Conservation (phyloP, 176 grass and related monocot genomes). For the Oryza glumipatula region DNA sequence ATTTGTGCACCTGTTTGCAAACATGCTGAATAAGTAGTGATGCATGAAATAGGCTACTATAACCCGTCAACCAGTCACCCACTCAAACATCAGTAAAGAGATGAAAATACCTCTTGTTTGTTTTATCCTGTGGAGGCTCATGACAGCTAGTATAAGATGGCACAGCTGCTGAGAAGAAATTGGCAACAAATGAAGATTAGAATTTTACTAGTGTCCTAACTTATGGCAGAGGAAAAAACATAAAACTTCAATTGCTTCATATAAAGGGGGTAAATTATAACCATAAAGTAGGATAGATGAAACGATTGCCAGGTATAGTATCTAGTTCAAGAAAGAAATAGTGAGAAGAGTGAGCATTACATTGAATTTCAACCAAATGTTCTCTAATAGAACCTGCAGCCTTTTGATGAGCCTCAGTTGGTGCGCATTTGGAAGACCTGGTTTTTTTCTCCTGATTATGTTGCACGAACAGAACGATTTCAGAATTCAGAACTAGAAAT, state of each 20-base stretch:
- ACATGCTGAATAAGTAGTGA: slow-evolving; percentile 28
- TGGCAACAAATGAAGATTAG: slow-evolving; percentile 9
- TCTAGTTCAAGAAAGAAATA: slow-evolving; percentile 5
- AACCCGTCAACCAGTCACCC: background rate
- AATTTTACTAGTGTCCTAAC: background rate
- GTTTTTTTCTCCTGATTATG: slow-evolving; percentile 22
- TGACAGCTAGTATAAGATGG: slow-evolving; percentile 2
- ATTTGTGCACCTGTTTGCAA: slow-evolving; percentile 12
- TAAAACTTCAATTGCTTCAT: background rate
- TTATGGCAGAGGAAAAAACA: slow-evolving; percentile 2
- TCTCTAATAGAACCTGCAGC: background rate
- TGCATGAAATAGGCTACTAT: background rate
- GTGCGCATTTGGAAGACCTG: background rate
- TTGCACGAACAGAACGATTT: background rate
- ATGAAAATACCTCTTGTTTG: slow-evolving; percentile 43
- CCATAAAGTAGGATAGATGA: slow-evolving; percentile 2
- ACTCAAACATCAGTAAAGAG: slow-evolving; percentile 7
- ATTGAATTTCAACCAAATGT: slow-evolving; percentile 32
- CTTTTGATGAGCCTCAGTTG: slow-evolving; percentile 15
- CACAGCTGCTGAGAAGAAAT: slow-evolving; percentile 32
- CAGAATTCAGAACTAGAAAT: slow-evolving; percentile 33
- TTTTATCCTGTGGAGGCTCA: slow-evolving; percentile 28
- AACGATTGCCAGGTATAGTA: slow-evolving; percentile 1
- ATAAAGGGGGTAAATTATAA: background rate
- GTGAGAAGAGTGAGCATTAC: slow-evolving; percentile 41